Percentiles rank a stretch among this genome's conserved stretches.
Evolutionary conservation across 1,284 basidiomycete genomes (phyloP).

Genomic region (Laetiporus sulphureus): DNA sequence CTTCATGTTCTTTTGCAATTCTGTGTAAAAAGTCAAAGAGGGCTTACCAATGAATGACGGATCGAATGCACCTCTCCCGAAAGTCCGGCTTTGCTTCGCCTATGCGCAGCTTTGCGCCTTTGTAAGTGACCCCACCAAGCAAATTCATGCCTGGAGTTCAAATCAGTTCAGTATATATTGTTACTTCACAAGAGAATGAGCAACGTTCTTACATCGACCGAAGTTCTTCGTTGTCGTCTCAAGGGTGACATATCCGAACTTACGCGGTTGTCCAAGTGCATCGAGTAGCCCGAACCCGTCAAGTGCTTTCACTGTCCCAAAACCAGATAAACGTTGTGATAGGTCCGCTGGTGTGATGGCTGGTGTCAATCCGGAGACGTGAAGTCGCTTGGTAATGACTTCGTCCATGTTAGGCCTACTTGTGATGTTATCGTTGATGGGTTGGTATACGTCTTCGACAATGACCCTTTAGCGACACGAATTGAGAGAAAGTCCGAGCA

Average conservation of each 20-base stretch:
- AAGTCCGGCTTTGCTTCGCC: slow-evolving; percentile 75
- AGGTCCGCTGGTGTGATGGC: slow-evolving; percentile 55
- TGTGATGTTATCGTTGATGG: too few species aligned
- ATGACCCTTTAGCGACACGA: too few species aligned
- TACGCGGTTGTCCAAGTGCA: slow-evolving; percentile 56
- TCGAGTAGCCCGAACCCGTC: slow-evolving; percentile 65
- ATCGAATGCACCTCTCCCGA: slow-evolving; percentile 41
- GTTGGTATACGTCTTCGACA: too few species aligned
- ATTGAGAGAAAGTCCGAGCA: too few species aligned
- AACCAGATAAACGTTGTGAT: slow-evolving; percentile 49
- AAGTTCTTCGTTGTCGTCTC: slow-evolving; percentile 55
- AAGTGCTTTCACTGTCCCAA: slow-evolving; percentile 59
- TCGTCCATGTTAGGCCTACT: slow-evolving; percentile 27
- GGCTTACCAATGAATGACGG: background rate
- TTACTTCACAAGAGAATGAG: slow-evolving; percentile 3
- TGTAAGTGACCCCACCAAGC: slow-evolving; percentile 76
- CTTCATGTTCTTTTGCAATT: slow-evolving; percentile 30
- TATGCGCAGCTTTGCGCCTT: slow-evolving; percentile 73
- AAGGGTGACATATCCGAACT: slow-evolving; percentile 70
- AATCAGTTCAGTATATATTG: slow-evolving; percentile 1
- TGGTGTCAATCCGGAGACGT: slow-evolving; percentile 69
- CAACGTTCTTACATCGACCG: slow-evolving; percentile 61
- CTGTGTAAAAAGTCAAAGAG: slow-evolving; percentile 19
- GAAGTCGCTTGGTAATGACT: slow-evolving; percentile 53
- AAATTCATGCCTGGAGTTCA: slow-evolving; percentile 53